Percentiles rank a stretch among this genome's conserved stretches.
These are phyloP conservation scores for Deakozyma indianensis DNA, from an alignment of 805 yeast genomes.

Conservation along the genomic window DNA sequence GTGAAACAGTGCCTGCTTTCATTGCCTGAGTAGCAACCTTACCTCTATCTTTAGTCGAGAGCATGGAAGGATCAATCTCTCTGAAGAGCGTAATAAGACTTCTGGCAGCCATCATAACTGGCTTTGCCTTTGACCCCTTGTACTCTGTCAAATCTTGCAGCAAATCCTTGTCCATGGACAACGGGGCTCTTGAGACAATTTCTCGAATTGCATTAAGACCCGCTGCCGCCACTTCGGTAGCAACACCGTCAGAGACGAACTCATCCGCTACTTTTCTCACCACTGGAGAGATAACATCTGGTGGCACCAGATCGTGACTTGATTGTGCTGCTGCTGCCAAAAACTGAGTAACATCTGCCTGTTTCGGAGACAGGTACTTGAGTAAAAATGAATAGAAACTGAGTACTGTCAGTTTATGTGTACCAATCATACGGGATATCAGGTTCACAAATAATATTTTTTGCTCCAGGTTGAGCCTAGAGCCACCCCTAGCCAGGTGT, in stretches of 20 bases:
- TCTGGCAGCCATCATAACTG: constrained; percentile 90
- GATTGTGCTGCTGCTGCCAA: constrained; percentile 98
- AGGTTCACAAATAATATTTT: constrained; percentile 79
- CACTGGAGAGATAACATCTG: constrained; percentile 69
- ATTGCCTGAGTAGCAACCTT: constrained; percentile 77
- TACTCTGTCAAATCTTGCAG: constrained; percentile 83
- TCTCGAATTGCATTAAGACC: constrained; percentile 94
- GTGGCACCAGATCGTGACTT: constrained; percentile 92
- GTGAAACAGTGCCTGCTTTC: constrained; percentile 43
- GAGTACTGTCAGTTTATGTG: constrained; percentile 81
- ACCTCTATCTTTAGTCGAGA: constrained; percentile 82
- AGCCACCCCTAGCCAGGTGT: constrained; percentile 55
- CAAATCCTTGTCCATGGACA: constrained; percentile 79
- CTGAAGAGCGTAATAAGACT: constrained; percentile 74
- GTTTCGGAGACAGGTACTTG: constrained; percentile 88
- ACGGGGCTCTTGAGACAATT: constrained; percentile 82
- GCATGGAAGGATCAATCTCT: constrained; percentile 94
- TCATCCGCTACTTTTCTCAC: constrained; percentile 92
- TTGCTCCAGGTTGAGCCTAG: constrained; percentile 72
- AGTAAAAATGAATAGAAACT: constrained; percentile 82
- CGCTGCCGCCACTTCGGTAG: constrained; percentile 95
- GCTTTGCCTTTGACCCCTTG: constrained; percentile 84
- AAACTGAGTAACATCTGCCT: constrained; percentile 83
- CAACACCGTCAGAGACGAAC: constrained; percentile 96
- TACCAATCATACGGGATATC: constrained; percentile 79